Conservation (phyloP, 495 filamentous ascomycete species). For the Echria macrotheca region DNA sequence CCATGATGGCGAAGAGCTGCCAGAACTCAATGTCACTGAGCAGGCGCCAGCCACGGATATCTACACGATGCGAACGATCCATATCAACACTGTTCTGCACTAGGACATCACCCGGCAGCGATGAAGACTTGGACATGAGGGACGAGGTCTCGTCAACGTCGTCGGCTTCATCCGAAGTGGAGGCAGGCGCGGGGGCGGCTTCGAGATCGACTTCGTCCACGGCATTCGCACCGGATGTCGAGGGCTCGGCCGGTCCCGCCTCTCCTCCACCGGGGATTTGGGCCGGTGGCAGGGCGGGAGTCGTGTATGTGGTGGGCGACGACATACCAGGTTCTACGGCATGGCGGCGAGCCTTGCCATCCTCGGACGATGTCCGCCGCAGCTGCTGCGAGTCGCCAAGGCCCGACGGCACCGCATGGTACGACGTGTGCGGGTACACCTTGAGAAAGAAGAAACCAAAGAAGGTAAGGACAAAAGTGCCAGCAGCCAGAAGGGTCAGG, state of each 20-base stretch:
- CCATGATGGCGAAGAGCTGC: constrained; percentile 81
- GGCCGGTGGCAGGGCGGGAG: constrained; percentile 18
- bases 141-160: constrained; percentile 75
- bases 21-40: constrained; percentile 78
- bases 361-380: constrained; percentile 56
- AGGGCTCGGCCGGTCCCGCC: constrained; percentile 11
- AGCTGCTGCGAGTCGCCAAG: constrained; percentile 55
- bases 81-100: constrained; percentile 52
- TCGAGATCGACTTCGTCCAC: constrained; percentile 30
- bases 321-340: constrained; percentile 68
- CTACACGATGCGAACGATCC: constrained; percentile 62
- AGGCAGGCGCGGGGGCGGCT: constrained; percentile 29
- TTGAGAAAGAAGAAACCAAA: constrained; percentile 75
- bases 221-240: constrained; percentile 14
- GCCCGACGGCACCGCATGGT: constrained; percentile 54
- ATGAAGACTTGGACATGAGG: constrained; percentile 63
- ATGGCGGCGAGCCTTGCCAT: constrained; percentile 38
- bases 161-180: constrained; percentile 18
- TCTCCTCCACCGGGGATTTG: constrained; percentile 16
- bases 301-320: constrained; percentile 31
- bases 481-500: constrained; percentile 70
- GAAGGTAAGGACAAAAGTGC: constrained; percentile 71
- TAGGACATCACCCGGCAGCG: constrained; percentile 41
- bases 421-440: constrained; percentile 62
- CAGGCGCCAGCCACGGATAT: constrained; percentile 82